Evolutionary conservation across 805 yeast species (phyloP).

Genomic region (Ogataea chonburiensis): DNA sequence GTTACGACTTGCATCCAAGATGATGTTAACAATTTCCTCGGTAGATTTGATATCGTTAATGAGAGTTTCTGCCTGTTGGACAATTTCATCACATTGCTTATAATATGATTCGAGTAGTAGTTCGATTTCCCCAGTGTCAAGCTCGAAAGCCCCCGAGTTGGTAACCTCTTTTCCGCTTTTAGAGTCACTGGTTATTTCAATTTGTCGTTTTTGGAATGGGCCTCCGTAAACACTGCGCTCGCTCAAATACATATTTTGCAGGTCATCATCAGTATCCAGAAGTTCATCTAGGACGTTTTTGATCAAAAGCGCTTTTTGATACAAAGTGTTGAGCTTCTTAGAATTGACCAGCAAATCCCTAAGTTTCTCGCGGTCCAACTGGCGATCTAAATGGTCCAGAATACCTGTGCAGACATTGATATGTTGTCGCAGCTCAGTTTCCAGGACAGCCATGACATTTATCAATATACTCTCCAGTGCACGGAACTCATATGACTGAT

Average conservation of each 20-base stretch:
- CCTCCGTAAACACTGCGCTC: conserved; percentile 30
- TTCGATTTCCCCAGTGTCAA: conserved; percentile 66
- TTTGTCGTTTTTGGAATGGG: conserved; percentile 7
- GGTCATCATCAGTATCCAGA: conserved; percentile 82
- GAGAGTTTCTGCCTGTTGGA: conserved; percentile 83
- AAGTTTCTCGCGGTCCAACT: conserved; percentile 72
- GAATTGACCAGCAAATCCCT: conserved; percentile 72
- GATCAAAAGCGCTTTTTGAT: conserved; percentile 73
- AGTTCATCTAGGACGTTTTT: conserved; percentile 81
- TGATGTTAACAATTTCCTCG: conserved; percentile 89
- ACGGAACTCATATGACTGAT: conserved; percentile 70
- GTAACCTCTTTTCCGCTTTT: neutral
- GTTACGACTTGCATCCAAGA: conserved; percentile 87
- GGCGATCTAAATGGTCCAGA: conserved; percentile 69
- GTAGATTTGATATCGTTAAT: conserved; percentile 84
- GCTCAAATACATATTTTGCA: conserved; percentile 74
- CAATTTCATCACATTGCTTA: conserved; percentile 89
- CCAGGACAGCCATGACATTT: conserved; percentile 76
- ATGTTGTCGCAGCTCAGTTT: conserved; percentile 67
- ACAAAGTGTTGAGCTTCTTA: conserved; percentile 66
- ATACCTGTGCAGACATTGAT: conserved; percentile 58
- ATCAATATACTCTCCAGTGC: conserved; percentile 82
- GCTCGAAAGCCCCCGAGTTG: conserved; percentile 12
- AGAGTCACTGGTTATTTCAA: conserved; percentile 4
- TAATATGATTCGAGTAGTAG: conserved; percentile 86